Conservation (phyloP, 495 filamentous ascomycete species). For the Neurospora tetrasperma region DNA sequence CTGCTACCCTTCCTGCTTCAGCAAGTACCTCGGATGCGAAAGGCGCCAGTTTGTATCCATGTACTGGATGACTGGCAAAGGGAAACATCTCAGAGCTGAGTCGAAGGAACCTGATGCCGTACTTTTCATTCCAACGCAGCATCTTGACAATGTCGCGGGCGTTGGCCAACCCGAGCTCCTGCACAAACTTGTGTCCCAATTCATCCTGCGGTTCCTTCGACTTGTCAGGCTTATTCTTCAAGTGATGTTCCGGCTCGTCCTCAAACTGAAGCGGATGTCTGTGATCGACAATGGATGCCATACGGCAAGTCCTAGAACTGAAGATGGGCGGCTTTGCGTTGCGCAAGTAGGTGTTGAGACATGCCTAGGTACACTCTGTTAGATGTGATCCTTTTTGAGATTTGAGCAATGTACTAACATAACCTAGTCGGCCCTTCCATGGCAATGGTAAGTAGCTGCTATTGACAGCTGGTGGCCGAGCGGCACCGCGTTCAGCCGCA, state of each 20-base stretch:
- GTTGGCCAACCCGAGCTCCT: conserved; percentile 71
- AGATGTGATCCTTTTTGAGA: not conserved
- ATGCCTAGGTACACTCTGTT: conserved; percentile 45
- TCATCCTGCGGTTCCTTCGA: conserved; percentile 49
- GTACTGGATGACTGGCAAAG: conserved; percentile 78
- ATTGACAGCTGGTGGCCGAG: conserved; percentile 65
- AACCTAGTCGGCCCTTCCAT: conserved; percentile 88
- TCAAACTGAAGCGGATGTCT: conserved; percentile 70
- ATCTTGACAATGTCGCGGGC: conserved; percentile 75
- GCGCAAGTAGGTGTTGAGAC: conserved; percentile 87
- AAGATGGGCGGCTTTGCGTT: conserved; percentile 79
- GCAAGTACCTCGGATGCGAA: conserved; percentile 74
- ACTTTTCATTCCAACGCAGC: conserved; percentile 87
- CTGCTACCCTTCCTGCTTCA: conserved; percentile 67
- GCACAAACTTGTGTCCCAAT: conserved; percentile 59
- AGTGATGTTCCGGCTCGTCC: conserved; percentile 63
- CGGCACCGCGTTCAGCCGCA: conserved; percentile 35
- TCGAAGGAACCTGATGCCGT: conserved; percentile 86
- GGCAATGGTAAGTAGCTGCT: conserved; percentile 80
- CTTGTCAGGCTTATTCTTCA: conserved; percentile 74
- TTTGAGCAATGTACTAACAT: conserved; percentile 45
- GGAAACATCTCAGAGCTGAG: conserved; percentile 95
- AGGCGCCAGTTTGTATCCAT: conserved; percentile 78
- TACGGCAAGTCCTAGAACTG: conserved; percentile 83
- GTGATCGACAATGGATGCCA: conserved; percentile 82